A percentile compares a stretch with the other conserved stretches of the same genome.
Evolutionary conservation across 208 protist species (phyloP).

Genomic region (Leishmania major): DNA sequence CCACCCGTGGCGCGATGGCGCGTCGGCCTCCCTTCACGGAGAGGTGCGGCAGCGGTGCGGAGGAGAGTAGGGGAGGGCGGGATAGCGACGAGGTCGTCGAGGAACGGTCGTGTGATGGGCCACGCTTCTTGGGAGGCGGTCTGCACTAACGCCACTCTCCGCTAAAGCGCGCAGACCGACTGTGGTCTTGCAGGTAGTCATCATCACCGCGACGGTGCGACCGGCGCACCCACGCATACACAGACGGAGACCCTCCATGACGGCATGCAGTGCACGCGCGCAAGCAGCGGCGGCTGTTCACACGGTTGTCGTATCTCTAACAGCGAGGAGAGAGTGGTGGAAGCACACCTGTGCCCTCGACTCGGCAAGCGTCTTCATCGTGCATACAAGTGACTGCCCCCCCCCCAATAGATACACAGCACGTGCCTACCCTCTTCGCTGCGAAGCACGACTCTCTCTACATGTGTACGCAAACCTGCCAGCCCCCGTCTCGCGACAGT

Average conservation of each 20-base stretch:
- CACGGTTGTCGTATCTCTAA: neutral
- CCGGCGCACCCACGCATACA: neutral
- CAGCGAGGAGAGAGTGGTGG: neutral
- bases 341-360: neutral
- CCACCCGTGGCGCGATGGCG: neutral
- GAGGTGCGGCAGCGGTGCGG: too few relatives aligned
- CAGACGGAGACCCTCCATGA: neutral
- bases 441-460: neutral
- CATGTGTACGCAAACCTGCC: neutral
- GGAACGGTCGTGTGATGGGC: neutral
- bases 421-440: neutral
- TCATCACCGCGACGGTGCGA: neutral
- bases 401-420: neutral
- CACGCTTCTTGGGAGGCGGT: neutral
- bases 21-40: neutral
- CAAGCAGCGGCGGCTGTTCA: neutral
- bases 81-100: neutral
- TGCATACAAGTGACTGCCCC: neutral
- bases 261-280: neutral
- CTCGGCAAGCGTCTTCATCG: neutral
- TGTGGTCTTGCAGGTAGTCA: neutral
- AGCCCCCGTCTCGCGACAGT: neutral
- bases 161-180: neutral
- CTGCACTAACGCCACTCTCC: neutral
- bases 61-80: neutral